Conservation (phyloP, 2,329 filamentous ascomycete species). For the Atkinsonella texensis region DNA sequence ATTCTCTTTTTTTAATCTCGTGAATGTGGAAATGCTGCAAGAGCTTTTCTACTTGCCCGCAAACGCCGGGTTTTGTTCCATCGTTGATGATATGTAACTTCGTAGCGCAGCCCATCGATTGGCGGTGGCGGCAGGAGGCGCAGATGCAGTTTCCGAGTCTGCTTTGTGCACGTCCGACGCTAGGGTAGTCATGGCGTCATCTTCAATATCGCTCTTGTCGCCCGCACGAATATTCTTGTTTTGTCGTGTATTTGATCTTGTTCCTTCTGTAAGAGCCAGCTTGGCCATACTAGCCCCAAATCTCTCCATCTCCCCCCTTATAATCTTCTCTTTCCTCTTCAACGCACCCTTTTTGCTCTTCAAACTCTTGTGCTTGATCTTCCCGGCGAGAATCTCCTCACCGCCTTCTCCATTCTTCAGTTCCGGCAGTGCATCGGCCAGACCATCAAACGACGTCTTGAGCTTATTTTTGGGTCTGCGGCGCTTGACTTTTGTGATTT, state of each 20-base stretch:
- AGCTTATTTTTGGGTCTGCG: constrained; percentile 65
- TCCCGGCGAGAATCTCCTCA: constrained; percentile 35
- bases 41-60: constrained; percentile 10
- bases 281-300: constrained; percentile 76
- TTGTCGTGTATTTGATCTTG: background rate
- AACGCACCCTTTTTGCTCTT: constrained; percentile 65
- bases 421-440: constrained; percentile 71
- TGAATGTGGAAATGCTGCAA: no score
- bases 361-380: constrained; percentile 62
- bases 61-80: constrained; percentile 81
- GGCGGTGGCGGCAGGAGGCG: constrained; percentile 28
- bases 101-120: constrained; percentile 72
- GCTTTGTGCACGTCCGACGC: background rate
- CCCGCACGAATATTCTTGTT: background rate
- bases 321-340: constrained; percentile 71
- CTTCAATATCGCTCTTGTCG: constrained; percentile 9
- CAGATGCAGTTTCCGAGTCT: background rate
- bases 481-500: constrained; percentile 14
- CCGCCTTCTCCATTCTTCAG: constrained; percentile 34
- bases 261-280: constrained; percentile 36
- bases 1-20: no score
- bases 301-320: constrained; percentile 68
- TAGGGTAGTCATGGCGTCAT: constrained; percentile 9
- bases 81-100: constrained; percentile 71
- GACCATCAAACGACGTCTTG: constrained; percentile 57